A percentile compares a stretch with the other conserved stretches of the same genome.
These are phyloP conservation scores for Salvia hispanica DNA, from an alignment of 257 asterid species.

Conservation along the genomic window DNA sequence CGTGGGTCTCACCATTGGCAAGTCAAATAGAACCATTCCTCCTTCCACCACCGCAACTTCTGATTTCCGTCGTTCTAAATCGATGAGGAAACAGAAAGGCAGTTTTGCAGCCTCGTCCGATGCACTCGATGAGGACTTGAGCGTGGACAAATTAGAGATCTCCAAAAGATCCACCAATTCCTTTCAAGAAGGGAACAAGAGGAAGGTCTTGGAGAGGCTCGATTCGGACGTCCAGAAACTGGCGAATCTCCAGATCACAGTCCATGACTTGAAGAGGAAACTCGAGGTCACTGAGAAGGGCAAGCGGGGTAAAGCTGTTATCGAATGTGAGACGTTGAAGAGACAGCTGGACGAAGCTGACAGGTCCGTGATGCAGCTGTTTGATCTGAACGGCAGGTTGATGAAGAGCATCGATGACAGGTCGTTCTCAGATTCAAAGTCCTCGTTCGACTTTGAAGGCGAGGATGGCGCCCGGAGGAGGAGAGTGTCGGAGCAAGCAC, in stretches of 20 bases:
- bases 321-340: constrained; percentile 71
- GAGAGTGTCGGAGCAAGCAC: constrained; percentile 53
- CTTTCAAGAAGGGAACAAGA: constrained; percentile 67
- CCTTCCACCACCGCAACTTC: constrained; percentile 33
- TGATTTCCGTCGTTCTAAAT: constrained; percentile 46
- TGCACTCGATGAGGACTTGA: constrained; percentile 38
- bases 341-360: constrained; percentile 90
- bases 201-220: constrained; percentile 76
- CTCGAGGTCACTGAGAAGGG: constrained; percentile 71
- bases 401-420: constrained; percentile 59
- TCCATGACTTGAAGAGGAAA: constrained; percentile 77
- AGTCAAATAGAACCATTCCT: constrained; percentile 36
- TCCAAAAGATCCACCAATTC: constrained; percentile 57
- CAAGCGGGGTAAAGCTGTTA: constrained; percentile 75
- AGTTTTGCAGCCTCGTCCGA: constrained; percentile 43
- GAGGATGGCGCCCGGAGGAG: constrained; percentile 55
- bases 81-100: constrained; percentile 54
- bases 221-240: constrained; percentile 85
- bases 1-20: constrained; percentile 44
- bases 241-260: constrained; percentile 83
- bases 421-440: constrained; percentile 45
- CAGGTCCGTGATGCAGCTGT: constrained; percentile 59
- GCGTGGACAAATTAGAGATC: constrained; percentile 63
- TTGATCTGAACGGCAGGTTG: constrained; percentile 68
- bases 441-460: constrained; percentile 69